Conservation (phyloP, 495 filamentous ascomycete genomes). For the Xylaria nigripes region DNA sequence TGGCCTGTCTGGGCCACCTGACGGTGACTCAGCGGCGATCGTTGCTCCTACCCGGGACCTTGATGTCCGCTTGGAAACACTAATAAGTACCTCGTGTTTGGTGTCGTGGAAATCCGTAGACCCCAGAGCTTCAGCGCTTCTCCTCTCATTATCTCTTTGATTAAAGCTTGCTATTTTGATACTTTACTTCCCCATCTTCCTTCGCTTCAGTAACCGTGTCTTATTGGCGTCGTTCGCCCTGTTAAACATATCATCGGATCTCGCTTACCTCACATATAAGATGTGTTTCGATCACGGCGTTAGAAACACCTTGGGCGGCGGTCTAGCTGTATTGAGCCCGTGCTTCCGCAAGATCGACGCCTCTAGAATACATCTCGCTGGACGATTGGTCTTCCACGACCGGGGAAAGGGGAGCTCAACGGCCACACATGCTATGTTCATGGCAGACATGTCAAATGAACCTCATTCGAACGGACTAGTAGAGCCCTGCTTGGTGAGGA, state of each 20-base stretch:
- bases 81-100: not conserved
- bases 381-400: conserved; percentile 23
- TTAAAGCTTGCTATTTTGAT: not conserved
- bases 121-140: not conserved
- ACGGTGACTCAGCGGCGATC: not conserved
- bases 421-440: conserved; percentile 21
- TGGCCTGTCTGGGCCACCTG: not conserved
- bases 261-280: not conserved
- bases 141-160: not conserved
- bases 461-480: not conserved
- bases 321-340: conserved; percentile 23
- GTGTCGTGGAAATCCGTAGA: not conserved
- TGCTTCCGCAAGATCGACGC: conserved; percentile 4
- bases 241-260: not conserved
- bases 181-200: not conserved
- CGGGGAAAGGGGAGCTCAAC: conserved; percentile 11
- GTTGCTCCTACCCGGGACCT: not conserved
- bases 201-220: not conserved
- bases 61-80: not conserved
- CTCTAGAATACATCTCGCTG: conserved; percentile 5
- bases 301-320: conserved; percentile 19
- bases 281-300: conserved; percentile 19
- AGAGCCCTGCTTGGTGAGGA: conserved; percentile 19
- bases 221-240: too few relatives aligned
- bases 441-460: conserved; percentile 8